phyloP scores from a whole-genome alignment of 495 filamentous ascomycete species.

The Penicillium cinerascens region DNA sequence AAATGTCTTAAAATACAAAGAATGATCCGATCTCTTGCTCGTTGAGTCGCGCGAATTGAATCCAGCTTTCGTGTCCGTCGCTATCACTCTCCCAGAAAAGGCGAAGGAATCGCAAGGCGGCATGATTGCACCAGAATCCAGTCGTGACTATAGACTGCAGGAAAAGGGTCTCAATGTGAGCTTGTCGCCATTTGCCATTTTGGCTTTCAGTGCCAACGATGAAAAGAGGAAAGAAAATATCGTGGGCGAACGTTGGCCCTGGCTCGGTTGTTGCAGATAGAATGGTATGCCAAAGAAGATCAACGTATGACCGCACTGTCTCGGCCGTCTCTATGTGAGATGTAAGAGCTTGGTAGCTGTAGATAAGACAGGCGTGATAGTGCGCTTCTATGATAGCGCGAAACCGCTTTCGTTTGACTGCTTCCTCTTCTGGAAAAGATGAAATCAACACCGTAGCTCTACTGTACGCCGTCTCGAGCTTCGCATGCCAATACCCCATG shows the following conservation, averaged over 20 bases:
- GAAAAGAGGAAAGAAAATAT: conserved; percentile 21
- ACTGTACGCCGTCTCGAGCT: conserved; percentile 8
- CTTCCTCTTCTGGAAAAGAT: not conserved
- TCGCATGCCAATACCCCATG: conserved; percentile 11
- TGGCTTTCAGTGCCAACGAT: conserved; percentile 14
- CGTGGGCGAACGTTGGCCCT: conserved; percentile 9
- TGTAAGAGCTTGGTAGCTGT: conserved; percentile 16
- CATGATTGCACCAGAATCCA: conserved; percentile 20
- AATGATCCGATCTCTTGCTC: conserved; percentile 6
- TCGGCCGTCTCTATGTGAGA: not conserved
- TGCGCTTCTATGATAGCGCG: conserved; percentile 11
- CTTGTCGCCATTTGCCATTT: not conserved
- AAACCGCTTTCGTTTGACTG: not conserved
- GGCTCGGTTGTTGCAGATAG: not conserved
- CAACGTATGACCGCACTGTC: not conserved
- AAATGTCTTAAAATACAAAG: conserved; percentile 8
- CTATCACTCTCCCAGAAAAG: conserved; percentile 6
- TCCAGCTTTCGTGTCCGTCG: conserved; percentile 8
- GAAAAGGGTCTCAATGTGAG: conserved; percentile 8
- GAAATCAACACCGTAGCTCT: not conserved
- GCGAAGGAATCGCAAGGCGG: conserved; percentile 15
- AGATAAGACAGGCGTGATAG: conserved; percentile 15
- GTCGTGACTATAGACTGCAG: conserved; percentile 11
- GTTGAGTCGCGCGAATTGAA: conserved; percentile 16
- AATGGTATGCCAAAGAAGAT: conserved; percentile 6